Evolutionary conservation across 1,284 basidiomycete species (phyloP).

Genomic region (Leccinum holopus): DNA sequence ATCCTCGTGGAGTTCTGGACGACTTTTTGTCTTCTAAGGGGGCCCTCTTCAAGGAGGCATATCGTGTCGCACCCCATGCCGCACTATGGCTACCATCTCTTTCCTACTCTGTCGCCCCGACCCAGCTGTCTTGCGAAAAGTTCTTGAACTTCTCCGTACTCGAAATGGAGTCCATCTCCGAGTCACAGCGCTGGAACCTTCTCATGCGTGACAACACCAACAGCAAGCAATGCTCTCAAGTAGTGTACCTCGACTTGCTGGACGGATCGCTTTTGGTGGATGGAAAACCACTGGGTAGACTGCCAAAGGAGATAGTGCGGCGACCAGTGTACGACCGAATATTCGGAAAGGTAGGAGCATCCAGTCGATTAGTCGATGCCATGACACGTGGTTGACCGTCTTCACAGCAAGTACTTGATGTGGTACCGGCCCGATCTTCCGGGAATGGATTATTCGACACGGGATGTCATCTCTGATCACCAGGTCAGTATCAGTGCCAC

Average conservation of each 20-base stretch:
- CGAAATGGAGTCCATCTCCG: slow-evolving; percentile 34
- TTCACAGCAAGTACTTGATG: slow-evolving; percentile 36
- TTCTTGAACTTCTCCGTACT: no score
- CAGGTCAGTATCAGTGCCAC: slow-evolving; percentile 14
- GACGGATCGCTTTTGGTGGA: slow-evolving; percentile 43
- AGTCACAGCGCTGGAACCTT: slow-evolving; percentile 25
- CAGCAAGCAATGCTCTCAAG: slow-evolving; percentile 13
- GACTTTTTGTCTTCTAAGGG: no score
- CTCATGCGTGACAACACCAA: slow-evolving; percentile 20
- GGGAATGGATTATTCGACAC: slow-evolving; percentile 39
- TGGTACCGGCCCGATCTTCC: slow-evolving; percentile 35
- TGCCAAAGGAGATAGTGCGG: slow-evolving; percentile 35
- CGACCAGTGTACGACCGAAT: slow-evolving; percentile 38
- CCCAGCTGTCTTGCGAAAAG: no score
- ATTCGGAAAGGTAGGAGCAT: slow-evolving; percentile 29
- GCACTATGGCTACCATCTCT: no score
- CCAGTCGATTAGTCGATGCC: not conserved
- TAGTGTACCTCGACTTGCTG: slow-evolving; percentile 41
- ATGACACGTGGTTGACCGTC: not conserved
- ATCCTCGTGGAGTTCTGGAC: no score
- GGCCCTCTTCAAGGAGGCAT: no score
- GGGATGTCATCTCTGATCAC: slow-evolving; percentile 23
- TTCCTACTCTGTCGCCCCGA: no score
- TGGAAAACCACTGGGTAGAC: slow-evolving; percentile 39
- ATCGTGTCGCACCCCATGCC: no score